Evolutionary conservation across 2,329 filamentous ascomycete species (phyloP).

Genomic region (Phoma herbarum): DNA sequence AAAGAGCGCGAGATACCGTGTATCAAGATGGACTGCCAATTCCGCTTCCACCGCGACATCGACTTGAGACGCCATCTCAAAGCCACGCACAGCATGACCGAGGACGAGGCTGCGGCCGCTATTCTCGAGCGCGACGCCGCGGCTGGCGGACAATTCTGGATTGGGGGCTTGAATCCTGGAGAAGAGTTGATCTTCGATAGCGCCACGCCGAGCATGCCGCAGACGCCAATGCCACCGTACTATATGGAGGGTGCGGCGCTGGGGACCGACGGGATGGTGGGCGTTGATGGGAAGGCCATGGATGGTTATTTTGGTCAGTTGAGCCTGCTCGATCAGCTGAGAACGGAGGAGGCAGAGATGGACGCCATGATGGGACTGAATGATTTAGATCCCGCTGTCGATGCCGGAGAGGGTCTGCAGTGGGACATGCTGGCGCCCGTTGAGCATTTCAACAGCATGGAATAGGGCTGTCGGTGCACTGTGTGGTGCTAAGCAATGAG

Average conservation of each 20-base stretch:
- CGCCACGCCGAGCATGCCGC: slow-evolving; percentile 40
- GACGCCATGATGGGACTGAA: slow-evolving; percentile 36
- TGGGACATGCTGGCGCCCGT: slow-evolving; percentile 40
- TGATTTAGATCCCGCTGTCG: slow-evolving; percentile 29
- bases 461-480: background rate
- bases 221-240: slow-evolving; percentile 43
- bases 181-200: slow-evolving; percentile 25
- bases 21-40: slow-evolving; percentile 59
- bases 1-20: slow-evolving; percentile 62
- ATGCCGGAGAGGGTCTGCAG: slow-evolving; percentile 32
- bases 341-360: slow-evolving; percentile 36
- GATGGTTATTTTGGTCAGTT: slow-evolving; percentile 20
- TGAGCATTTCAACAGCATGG: slow-evolving; percentile 34
- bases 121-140: slow-evolving; percentile 53
- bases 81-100: slow-evolving; percentile 54
- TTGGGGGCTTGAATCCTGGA: slow-evolving; percentile 48
- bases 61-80: slow-evolving; percentile 65
- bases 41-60: slow-evolving; percentile 65
- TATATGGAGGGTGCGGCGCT: slow-evolving; percentile 19
- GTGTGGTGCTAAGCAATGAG: background rate
- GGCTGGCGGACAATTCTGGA: slow-evolving; percentile 57
- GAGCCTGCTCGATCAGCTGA: slow-evolving; percentile 26
- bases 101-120: slow-evolving; percentile 49
- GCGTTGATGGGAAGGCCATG: slow-evolving; percentile 4
- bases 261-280: slow-evolving; percentile 1